Evolutionary conservation across 768 basidiomycete genomes (phyloP), one percentile per base, ranked within the genome.

Genomic region (Nevesoporus exiguus): DNA sequence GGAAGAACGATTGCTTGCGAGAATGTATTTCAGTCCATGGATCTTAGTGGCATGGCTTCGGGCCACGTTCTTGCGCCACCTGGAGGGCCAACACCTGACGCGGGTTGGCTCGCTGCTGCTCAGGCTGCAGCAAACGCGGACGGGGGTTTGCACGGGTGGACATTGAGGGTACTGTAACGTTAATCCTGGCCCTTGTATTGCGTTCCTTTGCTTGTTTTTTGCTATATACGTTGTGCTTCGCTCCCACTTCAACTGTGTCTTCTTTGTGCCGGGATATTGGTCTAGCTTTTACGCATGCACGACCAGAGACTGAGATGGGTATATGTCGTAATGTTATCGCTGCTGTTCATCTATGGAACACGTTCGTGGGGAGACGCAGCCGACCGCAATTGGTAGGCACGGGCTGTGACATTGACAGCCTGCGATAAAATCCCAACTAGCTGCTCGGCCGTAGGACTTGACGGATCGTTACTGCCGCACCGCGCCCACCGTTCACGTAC

Each of bases 1-100:
- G 90, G 90, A 34, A 81, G 90, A 57, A 88, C 86, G 40, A 83
- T 93, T 54, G 80, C 88, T 17, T 89, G 88, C 66, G 90, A 93
- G 67, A 88, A 88, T 64, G 80, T 88, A 17, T 88, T 90, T 70
- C 83, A 85, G 62, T 70, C 76, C 15, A 79, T 90, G 71, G 85
- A 88, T 64, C 74, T 90, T 46, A 75, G 76, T 30, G 75, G 71
- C 24, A 77, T 84, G 63, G 59, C 69, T 19, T 65, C 69, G 5
- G 77, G 74, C 1, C 76, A 74, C 60, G 74, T 78, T 43, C 70
- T 79, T 46, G 76, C 74, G 41, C 75, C 77, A 3, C 71, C 73
- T 29, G 74, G 74, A 46, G 77, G 73, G 52, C 67, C 63, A 48
- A 74, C 74, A 52, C 73, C 82, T 60, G 85, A 85, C 62, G 74